Base-by-base conservation (phyloP, 2,329 filamentous ascomycete species). In the Colletotrichum agaves region DNA sequence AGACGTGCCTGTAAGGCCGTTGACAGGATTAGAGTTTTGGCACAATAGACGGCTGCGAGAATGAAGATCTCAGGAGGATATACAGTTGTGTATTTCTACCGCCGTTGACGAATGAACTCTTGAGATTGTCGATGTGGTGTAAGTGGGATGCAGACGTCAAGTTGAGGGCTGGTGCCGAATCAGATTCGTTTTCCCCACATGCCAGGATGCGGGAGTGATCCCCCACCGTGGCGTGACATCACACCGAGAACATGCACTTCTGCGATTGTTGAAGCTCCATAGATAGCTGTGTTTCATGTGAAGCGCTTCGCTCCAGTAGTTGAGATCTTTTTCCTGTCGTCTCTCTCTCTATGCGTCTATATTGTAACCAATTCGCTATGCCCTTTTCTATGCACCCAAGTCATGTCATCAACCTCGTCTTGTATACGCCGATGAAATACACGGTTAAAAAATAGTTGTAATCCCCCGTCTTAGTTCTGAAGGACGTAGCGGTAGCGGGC, bases 401-500 rank as follows among this genome's bases (percentile, higher is more conserved):
- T 60, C 61, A 65, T 65, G 55, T 60, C 53, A 60, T 56, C 61
- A 60, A 65, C 41, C 53, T 55, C 61, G 17, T 65, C 39, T 21
- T 68, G 55, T 65, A 15, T 68, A 65, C 61, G 65, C 35, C 35
- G 11, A 37, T 12, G 12, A 37, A 37, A 3, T 15, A 23, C 37
- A 17, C 59, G 17, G 8, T 11, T 4, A 5, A 12, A 13, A 13
- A 46, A 33, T 11, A 11, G 31, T 55, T 27, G 23, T 35, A 27
- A 37, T n/a, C 37, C 37, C n/a, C 31, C 47, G 15, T 10, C 43
- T 74, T 82, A 78, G 64, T 83, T 84, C 6, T 81, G 76, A 61
- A 84, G 72, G 4, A 84, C 82, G 73, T 83, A 84, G 72, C 82
- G 73, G 69, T 82, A 84, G 70, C 81, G 77, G 5, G 82, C 83